A percentile compares a stretch with the other conserved stretches of the same genome.
Evolutionary conservation across 768 basidiomycete genomes (phyloP).

Genomic region (Pulveroboletus sp.): DNA sequence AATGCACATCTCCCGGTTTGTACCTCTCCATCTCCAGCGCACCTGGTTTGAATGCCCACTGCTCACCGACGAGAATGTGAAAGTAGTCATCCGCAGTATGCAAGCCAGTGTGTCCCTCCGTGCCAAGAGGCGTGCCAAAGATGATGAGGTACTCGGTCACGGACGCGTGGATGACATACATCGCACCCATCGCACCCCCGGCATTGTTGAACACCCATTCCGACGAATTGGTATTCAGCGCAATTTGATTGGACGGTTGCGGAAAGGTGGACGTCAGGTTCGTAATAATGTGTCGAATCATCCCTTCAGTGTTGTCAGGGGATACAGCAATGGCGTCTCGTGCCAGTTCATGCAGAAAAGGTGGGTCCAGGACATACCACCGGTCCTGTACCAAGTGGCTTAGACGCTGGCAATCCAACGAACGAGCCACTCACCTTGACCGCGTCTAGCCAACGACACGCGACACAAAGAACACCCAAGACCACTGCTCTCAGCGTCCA

Average conservation of each 20-base stretch:
- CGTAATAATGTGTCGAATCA: slow-evolving; percentile 78
- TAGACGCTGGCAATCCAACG: background rate
- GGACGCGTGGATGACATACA: slow-evolving; percentile 96
- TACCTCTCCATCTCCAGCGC: slow-evolving; percentile 85
- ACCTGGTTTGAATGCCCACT: slow-evolving; percentile 90
- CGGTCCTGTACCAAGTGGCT: slow-evolving; percentile 48
- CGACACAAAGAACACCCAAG: slow-evolving; percentile 28
- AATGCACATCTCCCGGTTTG: slow-evolving; percentile 78
- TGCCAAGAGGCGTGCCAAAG: slow-evolving; percentile 94
- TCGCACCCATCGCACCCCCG: slow-evolving; percentile 96
- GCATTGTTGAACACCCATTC: slow-evolving; percentile 99
- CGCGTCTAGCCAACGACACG: slow-evolving; percentile 53
- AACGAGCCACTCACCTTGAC: slow-evolving; percentile 51
- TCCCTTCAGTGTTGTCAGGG: slow-evolving; percentile 62
- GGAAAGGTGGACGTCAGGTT: slow-evolving; percentile 79
- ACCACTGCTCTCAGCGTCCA: slow-evolving; percentile 32
- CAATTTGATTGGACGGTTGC: slow-evolving; percentile 45
- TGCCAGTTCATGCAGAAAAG: slow-evolving; percentile 67
- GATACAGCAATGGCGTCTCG: slow-evolving; percentile 67
- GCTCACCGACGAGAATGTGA: slow-evolving; percentile 90
- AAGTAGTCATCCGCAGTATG: slow-evolving; percentile 99
- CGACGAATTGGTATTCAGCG: slow-evolving; percentile 50
- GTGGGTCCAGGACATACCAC: slow-evolving; percentile 86
- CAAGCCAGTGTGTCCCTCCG: slow-evolving; percentile 92
- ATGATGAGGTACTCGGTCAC: slow-evolving; percentile 97